Evolutionary conservation across 208 protist species (phyloP).

Genomic region (Crithidia bombi): DNA sequence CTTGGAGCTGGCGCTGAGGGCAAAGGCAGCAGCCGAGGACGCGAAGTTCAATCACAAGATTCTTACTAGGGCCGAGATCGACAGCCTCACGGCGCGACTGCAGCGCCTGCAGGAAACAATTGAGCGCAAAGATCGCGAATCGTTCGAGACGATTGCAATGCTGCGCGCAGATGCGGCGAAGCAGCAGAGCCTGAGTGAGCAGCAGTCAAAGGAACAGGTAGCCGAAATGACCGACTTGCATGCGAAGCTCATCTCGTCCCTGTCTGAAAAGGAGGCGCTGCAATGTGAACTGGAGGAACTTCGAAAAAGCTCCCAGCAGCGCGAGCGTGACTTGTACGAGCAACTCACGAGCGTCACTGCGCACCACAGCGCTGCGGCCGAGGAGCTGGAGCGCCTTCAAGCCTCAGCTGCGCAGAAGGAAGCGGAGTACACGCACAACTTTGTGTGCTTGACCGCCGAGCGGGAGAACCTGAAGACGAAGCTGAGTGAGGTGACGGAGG

Average conservation of each 20-base stretch:
- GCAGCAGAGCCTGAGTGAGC: conserved; percentile 43
- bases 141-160: conserved; percentile 73
- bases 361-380: conserved; percentile 53
- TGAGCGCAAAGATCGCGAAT: conserved; percentile 77
- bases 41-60: conserved; percentile 75
- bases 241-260: conserved; percentile 27
- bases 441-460: conserved; percentile 80
- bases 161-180: conserved; percentile 63
- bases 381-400: conserved; percentile 60
- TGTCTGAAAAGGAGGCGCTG: conserved; percentile 30
- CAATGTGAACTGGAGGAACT: conserved; percentile 36
- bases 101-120: conserved; percentile 76
- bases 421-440: conserved; percentile 73
- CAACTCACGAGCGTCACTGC: conserved; percentile 84
- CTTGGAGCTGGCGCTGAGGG: conserved; percentile 48
- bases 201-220: conserved; percentile 31
- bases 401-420: conserved; percentile 56
- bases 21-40: conserved; percentile 51
- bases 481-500: conserved; percentile 54
- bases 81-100: conserved; percentile 75
- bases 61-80: conserved; percentile 71
- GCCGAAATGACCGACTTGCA: conserved; percentile 33
- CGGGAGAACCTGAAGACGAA: conserved; percentile 68
- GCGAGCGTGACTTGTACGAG: conserved; percentile 69
- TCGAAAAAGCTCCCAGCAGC: conserved; percentile 29